Percentiles rank a stretch among this genome's conserved stretches.
These are phyloP conservation scores for Dysphania ambrosioides DNA, from an alignment of 148 eudicot species.

Conservation along the genomic window DNA sequence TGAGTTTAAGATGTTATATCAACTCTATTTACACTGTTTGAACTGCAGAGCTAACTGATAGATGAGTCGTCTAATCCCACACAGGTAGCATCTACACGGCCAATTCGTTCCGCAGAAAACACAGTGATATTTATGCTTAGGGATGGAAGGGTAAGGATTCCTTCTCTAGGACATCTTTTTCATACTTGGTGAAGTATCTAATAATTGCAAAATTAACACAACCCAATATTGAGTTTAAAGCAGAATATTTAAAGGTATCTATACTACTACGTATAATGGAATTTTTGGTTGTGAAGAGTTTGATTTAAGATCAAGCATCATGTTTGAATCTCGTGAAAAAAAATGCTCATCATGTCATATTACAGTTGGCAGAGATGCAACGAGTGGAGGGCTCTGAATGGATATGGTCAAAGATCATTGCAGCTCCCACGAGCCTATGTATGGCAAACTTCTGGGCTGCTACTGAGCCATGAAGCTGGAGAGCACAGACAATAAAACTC, in stretches of 20 bases:
- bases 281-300: too few relatives aligned
- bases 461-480: conserved; percentile 36
- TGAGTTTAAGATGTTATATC: conserved; percentile 18
- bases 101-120: conserved; percentile 60
- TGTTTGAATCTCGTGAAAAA: too few relatives aligned
- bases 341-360: conserved; percentile 15
- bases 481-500: neutral
- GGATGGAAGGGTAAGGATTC: conserved; percentile 72
- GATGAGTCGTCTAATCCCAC: conserved; percentile 1
- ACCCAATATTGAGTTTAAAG: neutral
- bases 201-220: neutral
- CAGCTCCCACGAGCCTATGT: conserved; percentile 71
- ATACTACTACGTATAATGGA: neutral
- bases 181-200: neutral
- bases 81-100: conserved; percentile 67
- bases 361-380: conserved; percentile 75
- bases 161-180: neutral
- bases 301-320: neutral
- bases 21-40: conserved; percentile 3
- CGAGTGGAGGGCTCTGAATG: conserved; percentile 40
- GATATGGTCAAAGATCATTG: conserved; percentile 70
- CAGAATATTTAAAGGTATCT: neutral
- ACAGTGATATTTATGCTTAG: conserved; percentile 69
- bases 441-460: conserved; percentile 53
- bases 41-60: neutral